Conservation (phyloP, 257 asterid genomes). For the Fraxinus pennsylvanica region DNA sequence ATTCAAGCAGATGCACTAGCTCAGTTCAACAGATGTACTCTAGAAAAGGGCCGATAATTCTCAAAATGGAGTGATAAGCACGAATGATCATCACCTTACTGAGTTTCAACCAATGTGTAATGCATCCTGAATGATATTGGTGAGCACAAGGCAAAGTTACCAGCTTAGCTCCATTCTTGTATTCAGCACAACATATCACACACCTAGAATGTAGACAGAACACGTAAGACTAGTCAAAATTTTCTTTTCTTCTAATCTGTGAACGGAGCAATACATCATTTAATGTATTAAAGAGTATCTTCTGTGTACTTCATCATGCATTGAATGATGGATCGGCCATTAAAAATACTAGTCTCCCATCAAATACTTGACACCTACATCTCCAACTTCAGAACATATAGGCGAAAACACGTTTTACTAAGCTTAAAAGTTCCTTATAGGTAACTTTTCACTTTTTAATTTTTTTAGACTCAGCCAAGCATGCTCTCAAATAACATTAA, state of each 20-base stretch:
- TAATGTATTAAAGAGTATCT: background rate
- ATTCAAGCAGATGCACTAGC: background rate
- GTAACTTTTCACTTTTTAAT: background rate
- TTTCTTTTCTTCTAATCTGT: background rate
- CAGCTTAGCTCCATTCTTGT: slow-evolving; percentile 60
- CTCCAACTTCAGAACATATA: background rate
- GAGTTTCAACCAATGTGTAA: slow-evolving; percentile 67
- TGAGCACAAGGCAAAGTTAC: slow-evolving; percentile 85
- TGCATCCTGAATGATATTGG: slow-evolving; percentile 76
- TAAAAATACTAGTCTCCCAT: background rate
- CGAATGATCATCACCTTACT: slow-evolving; percentile 51
- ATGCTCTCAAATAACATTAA: background rate
- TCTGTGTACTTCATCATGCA: background rate
- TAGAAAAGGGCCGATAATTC: background rate
- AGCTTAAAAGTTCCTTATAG: background rate
- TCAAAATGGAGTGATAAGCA: background rate
- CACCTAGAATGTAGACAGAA: slow-evolving; percentile 50
- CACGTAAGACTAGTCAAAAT: slow-evolving; percentile 4
- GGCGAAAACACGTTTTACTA: background rate
- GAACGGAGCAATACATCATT: background rate
- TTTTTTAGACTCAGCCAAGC: background rate
- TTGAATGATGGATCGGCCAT: background rate
- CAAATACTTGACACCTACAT: background rate
- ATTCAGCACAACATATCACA: slow-evolving; percentile 73
- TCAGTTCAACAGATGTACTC: background rate